Evolutionary conservation across 225 moss, liverwort and hornwort species (phyloP).

Genomic region (Straminergon stramineum): DNA sequence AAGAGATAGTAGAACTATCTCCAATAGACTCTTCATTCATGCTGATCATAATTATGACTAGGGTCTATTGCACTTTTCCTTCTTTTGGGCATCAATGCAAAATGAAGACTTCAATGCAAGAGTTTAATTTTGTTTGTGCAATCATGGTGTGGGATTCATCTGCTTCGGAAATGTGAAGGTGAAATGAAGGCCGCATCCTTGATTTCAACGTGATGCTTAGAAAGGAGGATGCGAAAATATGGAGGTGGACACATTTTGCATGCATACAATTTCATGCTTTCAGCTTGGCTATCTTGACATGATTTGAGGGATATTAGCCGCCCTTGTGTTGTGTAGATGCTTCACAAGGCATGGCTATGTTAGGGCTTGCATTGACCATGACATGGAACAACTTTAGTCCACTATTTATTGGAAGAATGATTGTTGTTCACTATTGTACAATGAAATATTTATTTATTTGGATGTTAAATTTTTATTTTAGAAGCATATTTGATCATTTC

Average conservation of each 20-base stretch:
- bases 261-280: neutral
- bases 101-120: neutral
- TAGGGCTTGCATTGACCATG: neutral
- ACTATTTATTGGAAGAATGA: neutral
- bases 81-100: neutral
- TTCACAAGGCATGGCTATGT: fast-evolving
- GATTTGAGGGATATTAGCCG: neutral
- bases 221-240: neutral
- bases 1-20: neutral
- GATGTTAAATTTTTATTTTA: neutral
- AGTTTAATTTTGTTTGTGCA: neutral
- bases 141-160: neutral
- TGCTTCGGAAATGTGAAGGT: neutral
- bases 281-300: neutral
- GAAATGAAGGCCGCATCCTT: fast-evolving
- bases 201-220: neutral
- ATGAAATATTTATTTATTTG: neutral
- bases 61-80: fast-evolving
- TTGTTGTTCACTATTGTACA: neutral
- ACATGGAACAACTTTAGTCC: neutral
- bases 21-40: neutral
- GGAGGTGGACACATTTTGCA: neutral
- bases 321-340: fast-evolving
- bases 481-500: neutral
- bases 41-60: fast-evolving